These are phyloP conservation scores for Saururus chinensis DNA, from an alignment of 164 flowering plant genomes.

Conservation along the genomic window DNA sequence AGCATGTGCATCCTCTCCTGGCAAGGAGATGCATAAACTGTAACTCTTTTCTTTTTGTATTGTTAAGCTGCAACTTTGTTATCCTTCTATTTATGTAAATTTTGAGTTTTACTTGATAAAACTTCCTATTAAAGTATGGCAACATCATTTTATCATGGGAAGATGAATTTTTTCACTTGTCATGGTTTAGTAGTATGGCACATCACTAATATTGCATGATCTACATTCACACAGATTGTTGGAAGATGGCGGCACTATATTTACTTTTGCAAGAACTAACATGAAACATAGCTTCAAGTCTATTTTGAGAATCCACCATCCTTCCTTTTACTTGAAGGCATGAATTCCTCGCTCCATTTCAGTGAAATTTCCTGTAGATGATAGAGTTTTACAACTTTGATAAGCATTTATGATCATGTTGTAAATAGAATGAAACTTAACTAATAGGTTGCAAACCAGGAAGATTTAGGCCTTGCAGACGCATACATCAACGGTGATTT, in stretches of 20 bases:
- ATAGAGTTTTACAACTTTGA: too few species aligned
- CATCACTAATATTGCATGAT: too few species aligned
- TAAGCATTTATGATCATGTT: background rate
- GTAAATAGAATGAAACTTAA: background rate
- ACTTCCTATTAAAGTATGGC: slow-evolving; percentile 48
- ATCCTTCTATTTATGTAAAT: too few species aligned
- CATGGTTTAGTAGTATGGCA: slow-evolving; percentile 2
- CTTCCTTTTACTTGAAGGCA: slow-evolving; percentile 94
- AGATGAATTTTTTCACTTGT: slow-evolving; percentile 18
- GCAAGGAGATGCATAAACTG: too few species aligned
- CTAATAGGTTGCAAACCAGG: slow-evolving; percentile 65
- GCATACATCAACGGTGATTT: slow-evolving; percentile 83
- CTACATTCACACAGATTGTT: slow-evolving; percentile 50
- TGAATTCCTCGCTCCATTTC: background rate
- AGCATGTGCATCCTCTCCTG: too few species aligned
- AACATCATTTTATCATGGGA: slow-evolving; percentile 66
- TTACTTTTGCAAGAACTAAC: slow-evolving; percentile 52
- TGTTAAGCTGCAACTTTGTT: too few species aligned
- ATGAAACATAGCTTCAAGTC: slow-evolving; percentile 36
- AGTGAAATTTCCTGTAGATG: too few species aligned
- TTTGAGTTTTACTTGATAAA: too few species aligned
- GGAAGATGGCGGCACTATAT: slow-evolving; percentile 86
- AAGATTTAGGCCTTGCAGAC: slow-evolving; percentile 95
- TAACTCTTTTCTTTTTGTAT: too few species aligned
- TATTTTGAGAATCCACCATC: slow-evolving; percentile 52